Evolutionary conservation across 176 grass and related monocot species (phyloP), one percentile per base, ranked within the genome.

Genomic region (Ampelocalamus luodianensis): DNA sequence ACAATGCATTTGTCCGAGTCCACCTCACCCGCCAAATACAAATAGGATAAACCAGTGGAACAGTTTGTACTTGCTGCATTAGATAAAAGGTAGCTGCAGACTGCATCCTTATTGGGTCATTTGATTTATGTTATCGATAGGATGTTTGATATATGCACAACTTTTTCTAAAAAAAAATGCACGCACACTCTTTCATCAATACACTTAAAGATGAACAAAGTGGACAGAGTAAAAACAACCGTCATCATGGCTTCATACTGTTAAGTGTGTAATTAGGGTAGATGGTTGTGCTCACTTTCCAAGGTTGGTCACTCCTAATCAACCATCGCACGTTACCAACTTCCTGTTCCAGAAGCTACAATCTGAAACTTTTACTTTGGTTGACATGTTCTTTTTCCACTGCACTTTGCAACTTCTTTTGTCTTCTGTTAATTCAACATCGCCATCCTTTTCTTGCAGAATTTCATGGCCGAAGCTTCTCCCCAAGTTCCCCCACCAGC

Each of bases 381-480:
- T 24, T 46, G 20, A 5, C 50, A 37, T 77, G 2, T 46, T 46
- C 0, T 49, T 2, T 34, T 7, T 50, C 27, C 9, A 14, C 26
- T 20, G 5, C 16, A 38, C 49, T 6, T 34, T 67, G 18, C 20
- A 70, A 38, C 42, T 26, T 70, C 0, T 32, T 8, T 2, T 16
- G 22, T 65, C 37, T 61, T 69, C 51, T 59, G 2, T 40, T 51
- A 50, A 51, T 23, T 80, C 69, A 61, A 24, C 48, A 59, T 0
- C 20, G 23, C 39, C 23, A 38, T 84, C 76, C 4, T 75, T 73
- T 38, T 24, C 1, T 85, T 84, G 81, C 88, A 99, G 93, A 99
- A 99, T 94, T 99, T 99, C 88, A 96, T 99, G 89, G 96, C 90
- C 4, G 96, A 95, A 68, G 93, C 91, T 22, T 88, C 87, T 78